These are phyloP conservation scores for Cladosporium sp. DNA, from an alignment of 2,329 filamentous ascomycete species.

Conservation along the genomic window DNA sequence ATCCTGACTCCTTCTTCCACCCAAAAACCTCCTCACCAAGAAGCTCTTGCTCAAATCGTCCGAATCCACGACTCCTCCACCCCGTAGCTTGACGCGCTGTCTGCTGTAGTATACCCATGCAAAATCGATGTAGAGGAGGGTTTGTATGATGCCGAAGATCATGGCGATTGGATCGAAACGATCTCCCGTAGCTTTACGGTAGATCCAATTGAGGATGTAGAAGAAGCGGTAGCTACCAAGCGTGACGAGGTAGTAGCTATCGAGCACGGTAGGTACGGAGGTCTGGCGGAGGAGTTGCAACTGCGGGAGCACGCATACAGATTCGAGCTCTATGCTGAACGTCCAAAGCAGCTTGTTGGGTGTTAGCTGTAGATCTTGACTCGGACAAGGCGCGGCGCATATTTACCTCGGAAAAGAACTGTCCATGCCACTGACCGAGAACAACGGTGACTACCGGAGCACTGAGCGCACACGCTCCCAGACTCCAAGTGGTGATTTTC, in stretches of 20 bases:
- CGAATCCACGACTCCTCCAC: conserved; percentile 81
- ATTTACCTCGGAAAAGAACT: conserved; percentile 24
- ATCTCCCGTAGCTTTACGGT: conserved; percentile 44
- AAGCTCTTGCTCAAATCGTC: conserved; percentile 85
- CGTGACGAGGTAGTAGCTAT: conserved; percentile 90
- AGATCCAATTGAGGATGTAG: conserved; percentile 90
- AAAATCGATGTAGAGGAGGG: conserved; percentile 86
- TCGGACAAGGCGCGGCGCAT: not conserved
- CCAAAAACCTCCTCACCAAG: conserved; percentile 75
- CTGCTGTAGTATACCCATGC: conserved; percentile 95
- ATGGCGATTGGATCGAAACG: conserved; percentile 65
- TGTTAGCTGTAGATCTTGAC: not conserved
- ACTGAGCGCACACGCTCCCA: conserved; percentile 61
- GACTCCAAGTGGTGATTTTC: conserved; percentile 73
- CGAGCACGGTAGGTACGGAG: conserved; percentile 91
- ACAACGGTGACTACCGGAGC: conserved; percentile 71
- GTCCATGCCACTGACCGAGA: conserved; percentile 45
- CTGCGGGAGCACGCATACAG: conserved; percentile 84
- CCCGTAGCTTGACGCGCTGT: conserved; percentile 88
- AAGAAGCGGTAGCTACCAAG: conserved; percentile 83
- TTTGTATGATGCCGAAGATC: conserved; percentile 86
- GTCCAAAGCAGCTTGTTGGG: conserved; percentile 67
- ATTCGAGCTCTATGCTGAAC: conserved; percentile 90
- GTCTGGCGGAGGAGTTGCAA: conserved; percentile 89
- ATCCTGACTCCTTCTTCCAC: conserved; percentile 46